Evolutionary conservation across 2,329 filamentous ascomycete species (phyloP).

Genomic region (Podosphaera fusca): DNA sequence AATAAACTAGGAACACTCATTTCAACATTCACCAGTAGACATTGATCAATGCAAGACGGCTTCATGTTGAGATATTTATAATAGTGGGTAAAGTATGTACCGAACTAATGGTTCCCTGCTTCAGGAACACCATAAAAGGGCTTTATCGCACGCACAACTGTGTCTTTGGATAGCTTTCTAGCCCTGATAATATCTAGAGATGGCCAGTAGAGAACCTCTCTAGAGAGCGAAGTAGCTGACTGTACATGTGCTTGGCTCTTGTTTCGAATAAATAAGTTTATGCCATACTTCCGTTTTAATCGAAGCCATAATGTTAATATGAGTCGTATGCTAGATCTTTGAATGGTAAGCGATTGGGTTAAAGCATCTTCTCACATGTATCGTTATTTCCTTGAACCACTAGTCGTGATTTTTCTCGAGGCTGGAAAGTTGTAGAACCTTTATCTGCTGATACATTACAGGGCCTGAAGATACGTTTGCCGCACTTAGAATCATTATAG

Average conservation of each 20-base stretch:
- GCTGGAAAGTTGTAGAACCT: neutral
- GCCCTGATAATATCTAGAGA: neutral
- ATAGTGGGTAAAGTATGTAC: neutral
- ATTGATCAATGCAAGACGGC: neutral
- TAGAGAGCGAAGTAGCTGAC: neutral
- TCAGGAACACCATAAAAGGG: neutral
- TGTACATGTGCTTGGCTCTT: neutral
- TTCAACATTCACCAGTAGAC: neutral
- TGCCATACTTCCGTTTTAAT: neutral
- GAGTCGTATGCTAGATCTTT: neutral
- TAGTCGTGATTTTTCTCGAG: constrained; percentile 5
- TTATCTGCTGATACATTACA: constrained; percentile 1
- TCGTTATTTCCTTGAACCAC: constrained; percentile 6
- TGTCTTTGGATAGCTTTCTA: neutral
- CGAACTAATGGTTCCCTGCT: neutral
- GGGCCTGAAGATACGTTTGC: constrained; percentile 2
- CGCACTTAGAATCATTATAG: neutral
- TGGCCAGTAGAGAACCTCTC: neutral
- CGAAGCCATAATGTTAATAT: neutral
- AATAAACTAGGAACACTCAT: neutral
- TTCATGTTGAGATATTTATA: neutral
- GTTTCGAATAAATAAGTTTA: neutral
- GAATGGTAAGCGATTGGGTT: neutral
- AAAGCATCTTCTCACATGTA: neutral
- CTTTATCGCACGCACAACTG: neutral